Base-by-base conservation (phyloP, 2,329 filamentous ascomycete species). In the Nigrospora osmanthi region DNA sequence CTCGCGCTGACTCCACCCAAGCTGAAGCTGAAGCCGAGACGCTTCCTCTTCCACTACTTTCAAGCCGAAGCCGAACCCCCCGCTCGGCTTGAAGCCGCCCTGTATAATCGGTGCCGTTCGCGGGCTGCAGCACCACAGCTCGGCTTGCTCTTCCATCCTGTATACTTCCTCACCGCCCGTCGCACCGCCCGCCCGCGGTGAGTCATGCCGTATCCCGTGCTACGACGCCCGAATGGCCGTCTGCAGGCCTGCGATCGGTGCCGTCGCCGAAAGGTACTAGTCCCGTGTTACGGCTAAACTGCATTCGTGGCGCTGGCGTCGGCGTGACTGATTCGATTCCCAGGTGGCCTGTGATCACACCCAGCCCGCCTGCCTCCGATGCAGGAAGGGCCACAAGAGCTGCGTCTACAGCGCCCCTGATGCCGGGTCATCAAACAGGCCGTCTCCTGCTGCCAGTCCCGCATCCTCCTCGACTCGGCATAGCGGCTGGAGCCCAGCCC, bases 301-400 rank as follows among this genome's bases (percentile, higher is more conserved):
- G 15, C 28, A 36, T 33, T 13, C 13, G 13, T 23, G 19, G n/a
- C 12, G 12, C 14, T 11, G 15, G 6, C 10, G 3, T 40, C 30
- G 15, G 23, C 39, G n/a, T 41, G 31, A 16, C 31, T 19, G 15
- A 19, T 33, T 34, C 31, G 31, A 17, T 31, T 17, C 13, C 13
- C 33, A 70, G 47, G 62, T 70, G 7, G 67, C 68, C 6, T 71
- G 69, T 53, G 67, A 71, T 46, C 67, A 70, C 44, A 49, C 49
- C 0, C 61, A 64, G n/a, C 69, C 69, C 0, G 48, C 62, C 14
- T 71, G 68, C 49, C 55, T 56, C 35, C 59, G 68, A 34, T 71
- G 68, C 48, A 58, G 49, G 39, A 65, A 64, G 50, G 36, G 38
- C 12, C 53, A 63, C 12, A 61, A 58, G 28, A 52, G 55, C 3